Conservation (phyloP, 805 yeast genomes). For the Candida methanosorbosa region DNA sequence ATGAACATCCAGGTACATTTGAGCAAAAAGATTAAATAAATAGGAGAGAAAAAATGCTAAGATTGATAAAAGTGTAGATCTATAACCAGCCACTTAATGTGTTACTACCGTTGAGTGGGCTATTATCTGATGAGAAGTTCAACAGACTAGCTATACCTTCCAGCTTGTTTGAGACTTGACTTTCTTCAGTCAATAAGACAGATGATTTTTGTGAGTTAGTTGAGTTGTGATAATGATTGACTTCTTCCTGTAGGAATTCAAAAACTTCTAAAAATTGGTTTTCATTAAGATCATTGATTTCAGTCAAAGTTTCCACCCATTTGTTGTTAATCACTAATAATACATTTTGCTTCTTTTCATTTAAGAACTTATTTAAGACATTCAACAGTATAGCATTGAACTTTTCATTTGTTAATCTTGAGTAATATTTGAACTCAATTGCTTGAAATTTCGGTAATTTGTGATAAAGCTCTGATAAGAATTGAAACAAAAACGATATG, state of each 20-base stretch:
- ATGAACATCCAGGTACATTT: no score
- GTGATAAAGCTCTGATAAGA: slow-evolving; percentile 49
- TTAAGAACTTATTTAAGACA: slow-evolving; percentile 16
- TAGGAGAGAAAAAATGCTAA: no score
- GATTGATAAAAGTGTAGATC: no score
- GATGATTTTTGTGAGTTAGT: background rate
- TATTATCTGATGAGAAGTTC: slow-evolving; percentile 7
- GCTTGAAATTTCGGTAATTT: slow-evolving; percentile 60
- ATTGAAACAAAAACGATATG: slow-evolving; percentile 51
- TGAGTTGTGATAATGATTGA: slow-evolving; percentile 12
- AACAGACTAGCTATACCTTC: slow-evolving; percentile 19
- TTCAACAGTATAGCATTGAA: slow-evolving; percentile 22
- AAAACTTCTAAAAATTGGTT: slow-evolving; percentile 17
- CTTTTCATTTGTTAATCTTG: slow-evolving; percentile 23
- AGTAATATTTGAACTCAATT: slow-evolving; percentile 41
- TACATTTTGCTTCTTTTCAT: slow-evolving; percentile 24
- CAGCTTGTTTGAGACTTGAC: slow-evolving; percentile 6
- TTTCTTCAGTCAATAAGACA: background rate
- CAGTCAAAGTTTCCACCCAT: slow-evolving; percentile 20
- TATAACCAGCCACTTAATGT: no score
- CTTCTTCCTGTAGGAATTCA: slow-evolving; percentile 17
- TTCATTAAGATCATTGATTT: slow-evolving; percentile 22
- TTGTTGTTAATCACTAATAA: slow-evolving; percentile 22
- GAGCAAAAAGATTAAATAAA: no score
- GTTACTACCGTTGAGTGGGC: no score